Conservation (phyloP, 306 rosid species). For the Trifolium fragiferum region DNA sequence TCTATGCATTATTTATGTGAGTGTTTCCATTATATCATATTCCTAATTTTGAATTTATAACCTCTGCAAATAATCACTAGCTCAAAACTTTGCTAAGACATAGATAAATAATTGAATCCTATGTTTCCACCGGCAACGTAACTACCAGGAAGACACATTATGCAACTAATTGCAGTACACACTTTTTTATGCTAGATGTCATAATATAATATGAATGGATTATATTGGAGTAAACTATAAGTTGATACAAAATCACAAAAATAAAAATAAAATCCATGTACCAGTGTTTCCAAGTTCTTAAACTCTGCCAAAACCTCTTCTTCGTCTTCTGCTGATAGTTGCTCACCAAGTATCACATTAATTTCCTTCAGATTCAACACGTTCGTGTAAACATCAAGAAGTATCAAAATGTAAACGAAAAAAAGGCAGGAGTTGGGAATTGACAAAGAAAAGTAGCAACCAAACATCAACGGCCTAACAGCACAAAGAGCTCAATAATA, state of each 20-base stretch:
- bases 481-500: constrained; percentile 13
- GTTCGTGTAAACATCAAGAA: constrained; percentile 37
- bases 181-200: constrained; percentile 6
- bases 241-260: constrained; percentile 4
- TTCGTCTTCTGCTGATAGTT: constrained; percentile 91
- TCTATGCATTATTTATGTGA: neutral
- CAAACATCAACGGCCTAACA: constrained; percentile 2
- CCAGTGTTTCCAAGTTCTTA: constrained; percentile 84
- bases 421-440: constrained; percentile 1
- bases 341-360: constrained; percentile 81
- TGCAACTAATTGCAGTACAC: constrained; percentile 9
- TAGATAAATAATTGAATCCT: constrained; percentile 20
- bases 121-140: constrained; percentile 6
- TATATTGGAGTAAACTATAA: neutral
- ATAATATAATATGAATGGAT: constrained; percentile 24
- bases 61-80: neutral
- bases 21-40: constrained; percentile 19
- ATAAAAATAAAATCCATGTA: constrained; percentile 36
- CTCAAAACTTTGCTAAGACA: constrained; percentile 30
- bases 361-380: constrained; percentile 71
- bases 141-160: constrained; percentile 3
- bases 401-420: neutral
- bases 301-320: constrained; percentile 90
- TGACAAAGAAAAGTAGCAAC: constrained; percentile 32
- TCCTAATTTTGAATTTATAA: constrained; percentile 23